Evolutionary conservation across 345 rosid species (phyloP).

Genomic region (Salix brachista): DNA sequence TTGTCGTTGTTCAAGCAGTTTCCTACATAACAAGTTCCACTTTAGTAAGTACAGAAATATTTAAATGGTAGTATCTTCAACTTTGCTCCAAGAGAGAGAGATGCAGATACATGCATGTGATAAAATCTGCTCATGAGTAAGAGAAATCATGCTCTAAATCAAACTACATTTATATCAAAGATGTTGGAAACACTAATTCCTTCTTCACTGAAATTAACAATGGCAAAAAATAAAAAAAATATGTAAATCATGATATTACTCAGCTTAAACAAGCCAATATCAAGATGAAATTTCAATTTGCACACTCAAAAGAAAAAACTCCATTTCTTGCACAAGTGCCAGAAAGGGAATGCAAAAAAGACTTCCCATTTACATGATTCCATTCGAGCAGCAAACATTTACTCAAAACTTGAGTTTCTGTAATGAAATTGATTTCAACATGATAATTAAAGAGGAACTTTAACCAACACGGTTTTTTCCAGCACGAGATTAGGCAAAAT

Average conservation of each 20-base stretch:
- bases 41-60: too few species aligned
- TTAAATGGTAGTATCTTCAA: not conserved
- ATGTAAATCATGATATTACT: not conserved
- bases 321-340: not conserved
- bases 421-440: not conserved
- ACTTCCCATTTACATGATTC: not conserved
- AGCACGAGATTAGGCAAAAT: not conserved
- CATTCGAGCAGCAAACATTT: not conserved
- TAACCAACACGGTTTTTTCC: not conserved
- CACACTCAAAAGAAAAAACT: not conserved
- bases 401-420: not conserved
- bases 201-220: not conserved
- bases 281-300: not conserved
- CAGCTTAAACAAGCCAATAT: too few species aligned
- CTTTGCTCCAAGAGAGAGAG: not conserved
- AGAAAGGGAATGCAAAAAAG: not conserved
- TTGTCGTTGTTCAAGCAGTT: too few species aligned
- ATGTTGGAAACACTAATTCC: not conserved
- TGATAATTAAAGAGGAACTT: not conserved
- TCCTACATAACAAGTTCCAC: too few species aligned
- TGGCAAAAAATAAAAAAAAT: not conserved
- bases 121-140: not conserved
- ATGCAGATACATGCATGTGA: not conserved
- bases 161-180: not conserved
- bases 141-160: not conserved